Evolutionary conservation across 106 monocot species (phyloP), one percentile per base, ranked within the genome.

Genomic region (Posidonia australis): DNA sequence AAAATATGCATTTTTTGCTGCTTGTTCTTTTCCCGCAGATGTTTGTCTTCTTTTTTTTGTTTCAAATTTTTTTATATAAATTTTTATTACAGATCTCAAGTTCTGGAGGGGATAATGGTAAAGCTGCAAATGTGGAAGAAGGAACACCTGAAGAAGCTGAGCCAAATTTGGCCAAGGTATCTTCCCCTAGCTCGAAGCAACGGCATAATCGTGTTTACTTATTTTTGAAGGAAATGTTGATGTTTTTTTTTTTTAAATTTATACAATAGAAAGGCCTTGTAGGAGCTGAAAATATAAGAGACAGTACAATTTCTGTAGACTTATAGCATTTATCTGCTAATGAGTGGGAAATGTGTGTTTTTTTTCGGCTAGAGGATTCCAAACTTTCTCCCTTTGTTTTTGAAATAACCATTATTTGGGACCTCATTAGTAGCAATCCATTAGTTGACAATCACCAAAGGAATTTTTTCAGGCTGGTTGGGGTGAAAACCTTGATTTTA

Each of bases 111-210:
- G 14, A 30, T 54, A 23, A 25, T 41, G 41, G 42, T 19, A 54
- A 54, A 45, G 19, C 69, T 49, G 60, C 32, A 17, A 58, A 58
- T 30, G 24, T 58, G 49, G 73, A 74, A 36, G 63, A 26, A 43
- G 22, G 25, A 11, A 29, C 17, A 28, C 11, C 59, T 1, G 66
- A 65, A 51, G 58, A 48, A 46, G 58, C 36, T 23, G 58, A 49
- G 16, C 10, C 59, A 22, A 66, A 67, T 56, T 13, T 60, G 29
- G 24, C 57, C 18, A 74, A 74, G 73, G 73, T 74, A 13, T 2
- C 25, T 31, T 20, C 2, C 44, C n/a, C 18, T 0, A 22, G 19
- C 60, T 60, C 9, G n/a, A 60, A 45, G n/a, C 53, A 43, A 30
- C 44, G 12, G n/a, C 16, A 10, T 28, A 23, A 62, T 62, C 22